phyloP scores from a whole-genome alignment of 352 stramenopile species.

The Globisporangium megalacanthum region DNA sequence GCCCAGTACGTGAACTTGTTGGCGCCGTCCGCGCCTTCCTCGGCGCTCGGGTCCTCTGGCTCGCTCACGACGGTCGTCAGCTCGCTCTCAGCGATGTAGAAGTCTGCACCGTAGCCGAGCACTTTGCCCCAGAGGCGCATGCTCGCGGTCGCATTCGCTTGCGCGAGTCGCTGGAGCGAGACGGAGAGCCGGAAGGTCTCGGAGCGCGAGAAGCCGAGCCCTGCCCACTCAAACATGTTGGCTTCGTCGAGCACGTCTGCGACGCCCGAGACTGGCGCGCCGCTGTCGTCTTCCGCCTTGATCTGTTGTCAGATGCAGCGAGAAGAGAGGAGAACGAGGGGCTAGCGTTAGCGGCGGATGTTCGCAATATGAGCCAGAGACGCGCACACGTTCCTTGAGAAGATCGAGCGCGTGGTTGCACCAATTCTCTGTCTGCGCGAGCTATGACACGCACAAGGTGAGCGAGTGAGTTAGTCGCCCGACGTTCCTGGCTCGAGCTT shows the following conservation, averaged over 20 bases:
- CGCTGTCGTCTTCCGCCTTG: constrained; percentile 38
- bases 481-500: neutral
- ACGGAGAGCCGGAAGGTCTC: constrained; percentile 73
- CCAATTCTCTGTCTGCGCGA: constrained; percentile 58
- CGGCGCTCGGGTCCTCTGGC: constrained; percentile 61
- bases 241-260: constrained; percentile 71
- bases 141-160: constrained; percentile 48
- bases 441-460: constrained; percentile 15
- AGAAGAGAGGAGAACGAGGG: neutral
- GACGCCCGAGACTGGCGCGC: constrained; percentile 34
- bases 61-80: constrained; percentile 27
- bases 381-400: constrained; percentile 33
- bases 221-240: constrained; percentile 82
- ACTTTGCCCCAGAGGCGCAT: constrained; percentile 89
- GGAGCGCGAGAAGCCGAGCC: constrained; percentile 61
- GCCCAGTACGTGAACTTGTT: constrained; percentile 92
- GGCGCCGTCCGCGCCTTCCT: constrained; percentile 55
- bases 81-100: constrained; percentile 83
- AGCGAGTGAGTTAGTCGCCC: neutral
- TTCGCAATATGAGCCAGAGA: neutral
- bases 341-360: too few species aligned
- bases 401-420: constrained; percentile 55
- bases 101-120: constrained; percentile 63
- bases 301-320: constrained; percentile 18
- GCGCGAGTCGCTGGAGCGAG: constrained; percentile 51